Percentiles rank a stretch among this genome's conserved stretches.
These are phyloP conservation scores for Phyllosticta citribraziliensis DNA, from an alignment of 2,329 filamentous ascomycete species.

Conservation along the genomic window DNA sequence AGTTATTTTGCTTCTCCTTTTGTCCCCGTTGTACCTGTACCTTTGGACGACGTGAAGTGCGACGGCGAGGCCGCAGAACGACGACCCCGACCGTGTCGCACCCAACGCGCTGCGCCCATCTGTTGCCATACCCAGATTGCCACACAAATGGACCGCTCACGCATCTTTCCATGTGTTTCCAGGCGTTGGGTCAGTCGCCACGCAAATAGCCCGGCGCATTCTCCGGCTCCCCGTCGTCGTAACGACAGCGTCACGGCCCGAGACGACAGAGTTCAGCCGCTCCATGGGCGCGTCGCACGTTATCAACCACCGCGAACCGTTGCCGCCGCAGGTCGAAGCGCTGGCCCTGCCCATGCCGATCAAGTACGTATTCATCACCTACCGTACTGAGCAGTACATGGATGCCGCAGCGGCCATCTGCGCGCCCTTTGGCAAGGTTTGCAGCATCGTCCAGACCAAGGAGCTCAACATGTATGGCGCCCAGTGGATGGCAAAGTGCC, in stretches of 20 bases:
- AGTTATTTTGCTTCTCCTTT: neutral
- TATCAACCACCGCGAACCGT: constrained; percentile 33
- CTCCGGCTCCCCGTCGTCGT: constrained; percentile 34
- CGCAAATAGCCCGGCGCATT: constrained; percentile 34
- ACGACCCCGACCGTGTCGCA: neutral
- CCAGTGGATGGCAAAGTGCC: constrained; percentile 37
- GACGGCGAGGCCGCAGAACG: no score
- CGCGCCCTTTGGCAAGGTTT: constrained; percentile 36
- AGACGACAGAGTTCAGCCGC: constrained; percentile 30
- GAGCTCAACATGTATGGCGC: constrained; percentile 36
- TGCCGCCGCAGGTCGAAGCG: constrained; percentile 28
- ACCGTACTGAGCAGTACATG: constrained; percentile 34
- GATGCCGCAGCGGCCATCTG: constrained; percentile 28
- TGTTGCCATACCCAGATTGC: neutral
- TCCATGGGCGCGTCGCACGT: constrained; percentile 36
- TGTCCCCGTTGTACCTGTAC: neutral
- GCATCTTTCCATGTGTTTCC: neutral
- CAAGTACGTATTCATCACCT: constrained; percentile 36
- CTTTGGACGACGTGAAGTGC: no score
- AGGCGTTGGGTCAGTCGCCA: constrained; percentile 33
- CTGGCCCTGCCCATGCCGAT: constrained; percentile 28
- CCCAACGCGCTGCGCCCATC: neutral
- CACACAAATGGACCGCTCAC: neutral
- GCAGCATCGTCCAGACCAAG: constrained; percentile 36
- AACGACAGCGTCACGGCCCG: constrained; percentile 33